Base-by-base conservation (phyloP, 352 stramenopile species). In the Globisporangium nagaii region DNA sequence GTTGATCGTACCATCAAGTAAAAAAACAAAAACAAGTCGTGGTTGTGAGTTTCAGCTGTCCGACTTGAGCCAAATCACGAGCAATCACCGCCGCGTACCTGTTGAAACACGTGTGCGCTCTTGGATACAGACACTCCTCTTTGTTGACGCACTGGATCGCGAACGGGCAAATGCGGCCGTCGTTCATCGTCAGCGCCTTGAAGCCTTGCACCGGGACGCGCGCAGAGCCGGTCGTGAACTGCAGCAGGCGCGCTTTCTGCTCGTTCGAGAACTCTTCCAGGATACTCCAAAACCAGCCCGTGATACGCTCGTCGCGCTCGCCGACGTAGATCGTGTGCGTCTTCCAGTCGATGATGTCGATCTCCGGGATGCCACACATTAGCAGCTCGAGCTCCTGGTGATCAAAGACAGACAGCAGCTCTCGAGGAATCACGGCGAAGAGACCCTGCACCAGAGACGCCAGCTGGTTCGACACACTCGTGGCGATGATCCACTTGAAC, bases 231-330 rank as follows among this genome's bases (percentile, higher is more conserved):
- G 96, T 99, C 22, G 97, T 97, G 63, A 99, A 99, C 68, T 99
- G 96, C 19, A 99, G 69, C 62, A 99, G 91, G 5, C 92, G 77
- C 24, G 97, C 96, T 60, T 97, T 97, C 58, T 99, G 86, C 58
- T 97, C 96, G 53, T 96, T 89, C 3, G 84, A 85, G 31, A 99
- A 93, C 47, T 85, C 82, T 43, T 90, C 83, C 35, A 99, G 78
- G 40, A 97, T 95, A 57, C 97, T 97, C 97, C 97, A 99, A 66
- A 98, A 99, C 96, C 95, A 99, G 28, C 78, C 67, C 46, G 98
- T 97, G 56, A 97, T 85, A 65, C 95, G 87, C 24, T 90, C 75
- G 48, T 92, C 82, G 37, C 72, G 72, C 56, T 90, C 78, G 36
- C 81, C 84, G 40, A 92, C 80, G 79, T 98, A 98, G 70, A 98